These are phyloP conservation scores for Paratinospora sagittata DNA, from an alignment of 164 flowering plant species.

Conservation along the genomic window DNA sequence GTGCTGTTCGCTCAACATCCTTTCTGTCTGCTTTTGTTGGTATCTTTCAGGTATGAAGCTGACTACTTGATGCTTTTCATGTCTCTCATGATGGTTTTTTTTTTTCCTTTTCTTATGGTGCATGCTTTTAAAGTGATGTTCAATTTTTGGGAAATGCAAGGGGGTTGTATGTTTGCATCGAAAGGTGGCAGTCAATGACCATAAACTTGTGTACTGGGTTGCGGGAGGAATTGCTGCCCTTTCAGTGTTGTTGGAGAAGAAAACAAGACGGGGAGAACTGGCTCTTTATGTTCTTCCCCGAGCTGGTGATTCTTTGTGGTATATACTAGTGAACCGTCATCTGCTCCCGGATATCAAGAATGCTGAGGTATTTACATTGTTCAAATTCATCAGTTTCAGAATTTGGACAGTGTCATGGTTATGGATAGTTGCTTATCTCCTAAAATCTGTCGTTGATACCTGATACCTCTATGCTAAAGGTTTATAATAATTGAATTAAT, in stretches of 20 bases:
- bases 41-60: slow-evolving; percentile 71
- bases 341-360: slow-evolving; percentile 76
- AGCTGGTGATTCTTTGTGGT: slow-evolving; percentile 92
- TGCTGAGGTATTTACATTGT: slow-evolving; percentile 70
- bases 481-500: neutral
- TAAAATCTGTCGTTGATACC: neutral
- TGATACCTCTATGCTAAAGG: neutral
- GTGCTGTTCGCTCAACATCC: slow-evolving; percentile 78
- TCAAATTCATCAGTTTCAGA: neutral
- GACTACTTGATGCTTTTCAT: neutral
- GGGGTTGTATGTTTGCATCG: slow-evolving; percentile 88
- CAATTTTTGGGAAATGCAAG: slow-evolving; percentile 33
- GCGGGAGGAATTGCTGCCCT: slow-evolving; percentile 85
- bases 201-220: slow-evolving; percentile 89
- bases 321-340: slow-evolving; percentile 79
- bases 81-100: neutral
- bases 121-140: neutral
- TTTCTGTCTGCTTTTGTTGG: slow-evolving; percentile 95
- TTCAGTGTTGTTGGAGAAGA: slow-evolving; percentile 89
- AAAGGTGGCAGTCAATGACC: slow-evolving; percentile 77
- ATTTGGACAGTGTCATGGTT: neutral
- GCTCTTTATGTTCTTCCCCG: slow-evolving; percentile 94
- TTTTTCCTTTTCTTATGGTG: neutral
- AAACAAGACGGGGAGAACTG: slow-evolving; percentile 77
- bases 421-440: neutral